phyloP scores from a whole-genome alignment of 2,329 filamentous ascomycete species.

The Cladosporium sp. region DNA sequence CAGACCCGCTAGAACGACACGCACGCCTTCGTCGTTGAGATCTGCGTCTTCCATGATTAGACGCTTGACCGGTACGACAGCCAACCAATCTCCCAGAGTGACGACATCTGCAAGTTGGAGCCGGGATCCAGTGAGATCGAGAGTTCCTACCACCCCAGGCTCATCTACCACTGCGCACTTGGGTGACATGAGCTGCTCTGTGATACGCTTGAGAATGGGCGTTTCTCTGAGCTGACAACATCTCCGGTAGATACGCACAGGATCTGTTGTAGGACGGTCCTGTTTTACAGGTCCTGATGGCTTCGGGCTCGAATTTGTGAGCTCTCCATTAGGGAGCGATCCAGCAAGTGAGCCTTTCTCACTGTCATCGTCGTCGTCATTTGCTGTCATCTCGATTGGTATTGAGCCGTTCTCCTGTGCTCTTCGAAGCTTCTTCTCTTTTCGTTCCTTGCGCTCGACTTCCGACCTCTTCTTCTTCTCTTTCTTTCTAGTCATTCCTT shows the following conservation, averaged over 20 bases:
- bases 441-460: conserved; percentile 86
- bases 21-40: conserved; percentile 79
- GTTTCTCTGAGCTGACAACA: conserved; percentile 94
- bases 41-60: conserved; percentile 84
- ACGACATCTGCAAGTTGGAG: conserved; percentile 80
- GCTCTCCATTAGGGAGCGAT: conserved; percentile 1
- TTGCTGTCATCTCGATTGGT: conserved; percentile 77
- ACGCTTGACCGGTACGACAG: conserved; percentile 86
- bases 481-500: conserved; percentile 67
- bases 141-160: conserved; percentile 74
- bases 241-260: conserved; percentile 85
- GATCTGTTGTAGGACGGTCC: conserved; percentile 79
- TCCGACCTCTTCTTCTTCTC: conserved; percentile 97
- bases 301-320: conserved; percentile 28
- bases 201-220: conserved; percentile 86
- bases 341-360: conserved; percentile 16
- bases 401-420: conserved; percentile 86
- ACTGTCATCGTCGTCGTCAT: conserved; percentile 60
- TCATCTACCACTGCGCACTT: conserved; percentile 63
- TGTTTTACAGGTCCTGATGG: conserved; percentile 53
- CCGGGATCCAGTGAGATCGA: conserved; percentile 82
- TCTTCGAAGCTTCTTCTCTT: conserved; percentile 80
- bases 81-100: conserved; percentile 89
- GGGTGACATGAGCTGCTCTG: conserved; percentile 76
- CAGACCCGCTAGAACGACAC: conserved; percentile 82